Percentiles rank a stretch among this genome's conserved stretches.
Conservation (phyloP, 2,329 filamentous ascomycete species). For the Neoarthrinium moseri region DNA sequence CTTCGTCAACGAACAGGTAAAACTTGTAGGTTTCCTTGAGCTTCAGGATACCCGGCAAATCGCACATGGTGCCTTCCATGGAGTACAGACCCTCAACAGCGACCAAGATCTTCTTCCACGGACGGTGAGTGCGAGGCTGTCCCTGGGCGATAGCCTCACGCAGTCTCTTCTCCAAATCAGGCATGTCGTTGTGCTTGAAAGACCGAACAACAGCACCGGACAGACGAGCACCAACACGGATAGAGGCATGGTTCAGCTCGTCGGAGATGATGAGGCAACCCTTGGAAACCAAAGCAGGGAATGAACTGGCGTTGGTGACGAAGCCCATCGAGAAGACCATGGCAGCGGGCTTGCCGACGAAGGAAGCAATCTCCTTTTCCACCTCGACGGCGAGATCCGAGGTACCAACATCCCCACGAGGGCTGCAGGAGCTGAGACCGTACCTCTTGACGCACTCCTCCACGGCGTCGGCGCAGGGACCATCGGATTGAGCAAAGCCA, state of each 20-base stretch:
- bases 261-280: slow-evolving; percentile 94
- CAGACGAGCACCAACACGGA: slow-evolving; percentile 89
- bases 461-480: slow-evolving; percentile 89
- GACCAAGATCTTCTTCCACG: slow-evolving; percentile 98
- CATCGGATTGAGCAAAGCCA: slow-evolving; percentile 95
- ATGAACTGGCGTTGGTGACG: slow-evolving; percentile 89
- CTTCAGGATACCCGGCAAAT: slow-evolving; percentile 83
- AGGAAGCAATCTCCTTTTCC: slow-evolving; percentile 82
- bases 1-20: slow-evolving; percentile 91
- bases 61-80: slow-evolving; percentile 99
- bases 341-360: slow-evolving; percentile 89
- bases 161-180: slow-evolving; percentile 78
- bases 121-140: slow-evolving; percentile 95
- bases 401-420: slow-evolving; percentile 81
- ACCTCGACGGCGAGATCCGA: slow-evolving; percentile 86
- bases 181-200: slow-evolving; percentile 98
- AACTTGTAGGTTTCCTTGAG: slow-evolving; percentile 98
- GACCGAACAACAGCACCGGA: slow-evolving; percentile 93
- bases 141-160: slow-evolving; percentile 94
- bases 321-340: slow-evolving; percentile 99
- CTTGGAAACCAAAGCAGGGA: slow-evolving; percentile 89
- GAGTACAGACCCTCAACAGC: slow-evolving; percentile 97
- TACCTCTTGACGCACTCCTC: slow-evolving; percentile 85
- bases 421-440: slow-evolving; percentile 78
- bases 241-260: slow-evolving; percentile 96